phyloP scores from a whole-genome alignment of 306 rosid species.

The Inga leiocalycina region DNA sequence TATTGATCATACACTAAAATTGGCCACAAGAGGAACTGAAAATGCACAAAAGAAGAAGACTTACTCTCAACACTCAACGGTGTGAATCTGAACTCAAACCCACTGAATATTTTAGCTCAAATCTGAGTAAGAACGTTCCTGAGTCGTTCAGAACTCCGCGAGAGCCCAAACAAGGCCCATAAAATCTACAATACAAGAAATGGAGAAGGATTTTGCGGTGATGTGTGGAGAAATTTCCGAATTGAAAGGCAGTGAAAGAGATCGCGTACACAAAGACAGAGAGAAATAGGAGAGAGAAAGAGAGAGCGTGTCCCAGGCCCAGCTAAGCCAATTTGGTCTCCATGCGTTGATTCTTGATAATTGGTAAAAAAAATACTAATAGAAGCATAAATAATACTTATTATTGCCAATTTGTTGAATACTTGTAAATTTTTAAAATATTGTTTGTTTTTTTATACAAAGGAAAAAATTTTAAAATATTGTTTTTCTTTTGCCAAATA shows the following conservation, averaged over 20 bases:
- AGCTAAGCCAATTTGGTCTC: slow-evolving; percentile 45
- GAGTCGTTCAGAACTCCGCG: slow-evolving; percentile 33
- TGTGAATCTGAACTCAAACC: slow-evolving; percentile 58
- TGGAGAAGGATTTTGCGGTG: slow-evolving; percentile 48
- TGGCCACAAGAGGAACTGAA: slow-evolving; percentile 32
- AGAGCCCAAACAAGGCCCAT: slow-evolving; percentile 40
- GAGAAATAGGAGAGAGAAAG: background rate
- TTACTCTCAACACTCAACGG: slow-evolving; percentile 53
- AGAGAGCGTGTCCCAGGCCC: background rate
- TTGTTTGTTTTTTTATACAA: no score
- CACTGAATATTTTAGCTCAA: slow-evolving; percentile 40
- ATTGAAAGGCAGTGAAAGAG: slow-evolving; percentile 57
- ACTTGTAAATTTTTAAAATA: background rate
- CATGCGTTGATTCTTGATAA: slow-evolving; percentile 45
- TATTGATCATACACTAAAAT: slow-evolving; percentile 45
- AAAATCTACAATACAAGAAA: slow-evolving; percentile 46
- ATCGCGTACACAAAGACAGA: slow-evolving; percentile 48
- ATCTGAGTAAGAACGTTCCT: slow-evolving; percentile 54
- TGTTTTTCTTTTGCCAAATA: background rate
- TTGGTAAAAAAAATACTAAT: slow-evolving; percentile 12
- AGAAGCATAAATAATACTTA: slow-evolving; percentile 5
- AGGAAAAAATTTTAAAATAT: background rate
- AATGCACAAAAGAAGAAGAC: slow-evolving; percentile 34
- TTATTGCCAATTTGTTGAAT: background rate
- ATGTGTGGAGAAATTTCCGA: slow-evolving; percentile 47